phyloP scores from a whole-genome alignment of 78 protist species.

The Capsaspora owczarzaki region DNA sequence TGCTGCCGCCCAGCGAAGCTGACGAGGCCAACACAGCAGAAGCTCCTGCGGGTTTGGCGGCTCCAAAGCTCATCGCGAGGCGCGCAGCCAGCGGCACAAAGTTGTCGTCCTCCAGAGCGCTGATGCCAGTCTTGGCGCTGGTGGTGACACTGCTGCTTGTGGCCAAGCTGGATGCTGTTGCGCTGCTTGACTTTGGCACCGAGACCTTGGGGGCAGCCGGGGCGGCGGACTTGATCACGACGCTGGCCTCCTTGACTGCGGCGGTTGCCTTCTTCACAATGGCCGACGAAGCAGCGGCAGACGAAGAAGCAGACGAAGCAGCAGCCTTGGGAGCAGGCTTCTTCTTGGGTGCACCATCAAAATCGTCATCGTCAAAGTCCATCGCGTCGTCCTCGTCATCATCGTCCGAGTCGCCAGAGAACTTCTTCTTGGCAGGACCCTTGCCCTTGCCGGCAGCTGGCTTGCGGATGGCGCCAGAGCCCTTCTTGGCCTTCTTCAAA shows the following conservation, averaged over 20 bases:
- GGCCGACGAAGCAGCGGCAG: neutral
- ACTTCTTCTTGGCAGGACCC: neutral
- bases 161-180: no score
- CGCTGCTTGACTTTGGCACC: neutral
- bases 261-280: no score
- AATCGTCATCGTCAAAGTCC: constrained; percentile 3
- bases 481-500: neutral
- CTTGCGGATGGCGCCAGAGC: neutral
- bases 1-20: no score
- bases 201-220: neutral
- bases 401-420: neutral
- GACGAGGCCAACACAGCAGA: no score
- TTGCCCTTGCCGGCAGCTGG: neutral
- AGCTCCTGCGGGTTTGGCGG: neutral
- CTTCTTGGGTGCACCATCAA: neutral
- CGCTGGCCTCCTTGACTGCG: neutral
- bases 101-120: neutral
- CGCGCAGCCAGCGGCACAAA: neutral
- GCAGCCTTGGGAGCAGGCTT: neutral
- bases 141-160: neutral
- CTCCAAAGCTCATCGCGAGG: neutral
- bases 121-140: neutral
- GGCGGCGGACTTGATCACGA: neutral
- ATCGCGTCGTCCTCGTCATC: no score
- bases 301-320: neutral